Evolutionary conservation across 202 grass and related monocot species (phyloP).

Genomic region (Setaria italica): DNA sequence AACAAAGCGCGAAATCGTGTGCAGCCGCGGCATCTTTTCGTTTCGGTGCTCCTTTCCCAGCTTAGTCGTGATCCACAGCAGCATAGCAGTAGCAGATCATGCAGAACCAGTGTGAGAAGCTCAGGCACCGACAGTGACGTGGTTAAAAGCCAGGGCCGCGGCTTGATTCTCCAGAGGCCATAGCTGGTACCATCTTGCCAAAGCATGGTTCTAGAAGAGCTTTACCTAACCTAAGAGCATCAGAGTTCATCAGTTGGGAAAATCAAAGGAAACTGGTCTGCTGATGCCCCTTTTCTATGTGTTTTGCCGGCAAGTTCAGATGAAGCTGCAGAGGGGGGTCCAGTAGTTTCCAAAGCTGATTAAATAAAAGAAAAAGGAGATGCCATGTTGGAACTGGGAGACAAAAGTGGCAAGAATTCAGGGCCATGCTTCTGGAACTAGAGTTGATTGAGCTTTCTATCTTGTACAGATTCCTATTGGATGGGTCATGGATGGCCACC

Average conservation of each 20-base stretch:
- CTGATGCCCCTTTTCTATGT: not conserved
- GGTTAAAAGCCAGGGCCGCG: not conserved
- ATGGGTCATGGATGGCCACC: conserved; percentile 7
- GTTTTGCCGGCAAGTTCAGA: conserved; percentile 12
- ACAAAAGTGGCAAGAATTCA: conserved; percentile 33
- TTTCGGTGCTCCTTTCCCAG: conserved; percentile 5
- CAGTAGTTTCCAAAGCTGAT: conserved; percentile 14
- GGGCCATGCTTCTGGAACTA: conserved; percentile 33
- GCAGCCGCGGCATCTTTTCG: not conserved
- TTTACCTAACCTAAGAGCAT: conserved; percentile 35
- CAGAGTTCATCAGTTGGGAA: not conserved
- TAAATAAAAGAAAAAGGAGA: not conserved
- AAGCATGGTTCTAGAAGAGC: conserved; percentile 14
- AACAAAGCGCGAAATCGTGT: conserved; percentile 29
- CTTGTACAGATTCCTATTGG: conserved; percentile 5
- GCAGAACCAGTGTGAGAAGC: not conserved
- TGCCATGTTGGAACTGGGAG: not conserved
- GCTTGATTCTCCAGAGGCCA: not conserved
- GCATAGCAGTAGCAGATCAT: not conserved
- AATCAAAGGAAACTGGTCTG: not conserved
- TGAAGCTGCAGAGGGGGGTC: not conserved
- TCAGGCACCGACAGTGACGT: not conserved
- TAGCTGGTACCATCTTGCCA: not conserved
- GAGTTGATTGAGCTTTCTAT: not conserved
- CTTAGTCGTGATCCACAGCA: not conserved